phyloP scores from a whole-genome alignment of 116 monocot genomes.

The Dioscorea cayenensis region DNA sequence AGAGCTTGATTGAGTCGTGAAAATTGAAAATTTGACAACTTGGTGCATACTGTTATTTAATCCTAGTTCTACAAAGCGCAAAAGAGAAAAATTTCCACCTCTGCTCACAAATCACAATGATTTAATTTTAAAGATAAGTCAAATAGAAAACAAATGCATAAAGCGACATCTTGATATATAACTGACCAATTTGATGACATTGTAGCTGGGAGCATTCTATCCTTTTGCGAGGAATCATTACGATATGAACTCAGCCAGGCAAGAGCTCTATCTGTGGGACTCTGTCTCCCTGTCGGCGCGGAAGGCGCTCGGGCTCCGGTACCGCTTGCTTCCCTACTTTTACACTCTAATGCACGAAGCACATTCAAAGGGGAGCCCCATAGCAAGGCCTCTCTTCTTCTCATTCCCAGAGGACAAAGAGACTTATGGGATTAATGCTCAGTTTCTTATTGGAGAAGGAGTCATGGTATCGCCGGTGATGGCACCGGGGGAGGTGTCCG shows the following conservation, averaged over 20 bases:
- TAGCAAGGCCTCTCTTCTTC: conserved; percentile 62
- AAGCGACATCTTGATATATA: too few species aligned
- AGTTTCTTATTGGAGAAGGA: conserved; percentile 43
- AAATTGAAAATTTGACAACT: too few species aligned
- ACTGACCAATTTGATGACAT: too few species aligned
- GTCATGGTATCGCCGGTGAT: conserved; percentile 51
- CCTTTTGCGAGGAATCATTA: conserved; percentile 64
- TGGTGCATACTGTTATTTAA: too few species aligned
- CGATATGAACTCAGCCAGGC: conserved; percentile 6
- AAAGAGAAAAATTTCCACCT: too few species aligned
- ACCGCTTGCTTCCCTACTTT: conserved; percentile 51
- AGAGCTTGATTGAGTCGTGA: background rate
- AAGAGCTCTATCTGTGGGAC: conserved; percentile 55
- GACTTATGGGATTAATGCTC: conserved; percentile 24
- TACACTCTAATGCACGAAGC: conserved; percentile 65
- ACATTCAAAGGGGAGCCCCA: conserved; percentile 31
- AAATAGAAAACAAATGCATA: too few species aligned
- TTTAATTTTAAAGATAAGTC: too few species aligned
- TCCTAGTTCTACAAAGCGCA: too few species aligned
- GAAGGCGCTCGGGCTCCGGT: conserved; percentile 52
- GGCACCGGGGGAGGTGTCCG: conserved; percentile 14
- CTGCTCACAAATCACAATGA: too few species aligned
- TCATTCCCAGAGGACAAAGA: conserved; percentile 36
- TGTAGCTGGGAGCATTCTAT: conserved; percentile 61
- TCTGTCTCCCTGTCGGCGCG: conserved; percentile 34